These are phyloP conservation scores for Termitomyces sp. DNA, from an alignment of 768 basidiomycete genomes.

Conservation along the genomic window DNA sequence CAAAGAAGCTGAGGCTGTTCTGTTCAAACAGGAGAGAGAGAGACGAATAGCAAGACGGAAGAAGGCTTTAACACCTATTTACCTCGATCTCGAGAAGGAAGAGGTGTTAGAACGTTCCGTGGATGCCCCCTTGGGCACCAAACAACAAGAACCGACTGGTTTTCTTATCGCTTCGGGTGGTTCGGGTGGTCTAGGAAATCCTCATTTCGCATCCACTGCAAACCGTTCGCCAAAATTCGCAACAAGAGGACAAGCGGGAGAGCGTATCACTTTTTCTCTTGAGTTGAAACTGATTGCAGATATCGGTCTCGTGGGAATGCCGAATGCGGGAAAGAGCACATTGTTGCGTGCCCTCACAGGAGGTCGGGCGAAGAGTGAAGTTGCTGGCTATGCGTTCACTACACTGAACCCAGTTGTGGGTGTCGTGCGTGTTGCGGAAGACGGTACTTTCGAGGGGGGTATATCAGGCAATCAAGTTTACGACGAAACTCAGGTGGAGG, in stretches of 20 bases:
- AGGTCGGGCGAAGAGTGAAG: slow-evolving; percentile 76
- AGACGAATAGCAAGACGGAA: slow-evolving; percentile 44
- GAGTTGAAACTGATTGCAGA: slow-evolving; percentile 95
- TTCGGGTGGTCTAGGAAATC: slow-evolving; percentile 81
- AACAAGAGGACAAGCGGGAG: slow-evolving; percentile 71
- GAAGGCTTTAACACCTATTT: slow-evolving; percentile 42
- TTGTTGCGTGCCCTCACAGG: slow-evolving; percentile 86
- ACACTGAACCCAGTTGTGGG: slow-evolving; percentile 94
- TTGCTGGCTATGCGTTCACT: slow-evolving; percentile 92
- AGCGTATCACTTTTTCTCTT: slow-evolving; percentile 75
- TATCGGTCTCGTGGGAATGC: slow-evolving; percentile 94
- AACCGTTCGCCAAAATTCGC: slow-evolving; percentile 87
- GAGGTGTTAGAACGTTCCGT: slow-evolving; percentile 36
- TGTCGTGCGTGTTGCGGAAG: slow-evolving; percentile 78
- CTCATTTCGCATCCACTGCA: slow-evolving; percentile 66
- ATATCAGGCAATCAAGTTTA: slow-evolving; percentile 46
- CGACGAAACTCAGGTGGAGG: slow-evolving; percentile 66
- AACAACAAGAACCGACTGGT: slow-evolving; percentile 49
- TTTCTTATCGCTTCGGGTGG: slow-evolving; percentile 78
- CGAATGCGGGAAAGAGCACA: slow-evolving; percentile 93
- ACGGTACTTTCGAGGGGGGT: slow-evolving; percentile 71
- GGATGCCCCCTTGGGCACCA: slow-evolving; percentile 63
- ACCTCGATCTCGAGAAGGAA: slow-evolving; percentile 61
- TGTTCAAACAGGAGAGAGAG: slow-evolving; percentile 62
- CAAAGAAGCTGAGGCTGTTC: slow-evolving; percentile 61